phyloP scores from a whole-genome alignment of 179 eudicot species.

The Silene noctiflora region DNA sequence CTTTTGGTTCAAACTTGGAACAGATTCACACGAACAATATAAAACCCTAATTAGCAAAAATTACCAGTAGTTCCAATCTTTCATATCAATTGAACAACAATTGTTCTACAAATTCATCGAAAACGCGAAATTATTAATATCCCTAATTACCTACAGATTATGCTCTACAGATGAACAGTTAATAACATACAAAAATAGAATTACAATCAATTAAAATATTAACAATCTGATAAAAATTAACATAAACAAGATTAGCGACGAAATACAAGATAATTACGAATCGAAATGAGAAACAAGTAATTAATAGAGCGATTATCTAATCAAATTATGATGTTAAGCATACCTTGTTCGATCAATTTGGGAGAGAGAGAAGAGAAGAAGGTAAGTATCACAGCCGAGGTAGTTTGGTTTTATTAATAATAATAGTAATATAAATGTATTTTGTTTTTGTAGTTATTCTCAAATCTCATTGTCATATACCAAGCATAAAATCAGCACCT shows the following conservation, averaged over 20 bases:
- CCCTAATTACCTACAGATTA: neutral
- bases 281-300: neutral
- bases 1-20: neutral
- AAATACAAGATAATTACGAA: neutral
- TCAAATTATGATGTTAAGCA: neutral
- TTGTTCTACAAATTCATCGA: neutral
- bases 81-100: neutral
- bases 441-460: too few species aligned
- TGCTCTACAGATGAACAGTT: neutral
- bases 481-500: too few species aligned
- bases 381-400: neutral
- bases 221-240: neutral
- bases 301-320: neutral
- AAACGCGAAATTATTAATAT: neutral
- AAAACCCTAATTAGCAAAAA: neutral
- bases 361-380: neutral
- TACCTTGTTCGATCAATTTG: neutral
- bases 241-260: neutral
- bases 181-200: too few species aligned
- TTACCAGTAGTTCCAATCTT: neutral
- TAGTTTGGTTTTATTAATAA: neutral
- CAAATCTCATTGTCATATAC: too few species aligned
- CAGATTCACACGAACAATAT: neutral
- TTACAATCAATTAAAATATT: too few species aligned
- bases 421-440: too few species aligned